Conservation (phyloP, 1,139 yeast species). For the Blastobotrys capitulatus region DNA sequence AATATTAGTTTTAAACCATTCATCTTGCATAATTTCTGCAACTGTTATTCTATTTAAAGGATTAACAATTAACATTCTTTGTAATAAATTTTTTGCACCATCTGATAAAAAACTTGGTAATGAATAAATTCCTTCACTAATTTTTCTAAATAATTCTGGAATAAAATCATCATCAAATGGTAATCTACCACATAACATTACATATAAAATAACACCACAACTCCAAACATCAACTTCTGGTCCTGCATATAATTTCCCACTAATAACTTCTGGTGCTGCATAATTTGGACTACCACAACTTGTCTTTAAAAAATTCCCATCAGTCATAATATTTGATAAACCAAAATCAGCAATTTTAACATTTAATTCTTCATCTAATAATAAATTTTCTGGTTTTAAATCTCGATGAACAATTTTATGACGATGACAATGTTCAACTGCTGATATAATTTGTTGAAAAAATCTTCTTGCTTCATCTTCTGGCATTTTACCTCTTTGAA, state of each 20-base stretch:
- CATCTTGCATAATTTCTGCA: slow-evolving; percentile 90
- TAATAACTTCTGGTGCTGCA: slow-evolving; percentile 97
- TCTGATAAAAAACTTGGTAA: slow-evolving; percentile 83
- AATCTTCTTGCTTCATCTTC: slow-evolving; percentile 93
- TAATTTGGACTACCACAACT: slow-evolving; percentile 97
- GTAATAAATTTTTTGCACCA: slow-evolving; percentile 82
- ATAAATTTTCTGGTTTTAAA: slow-evolving; percentile 87
- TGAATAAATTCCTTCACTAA: slow-evolving; percentile 90
- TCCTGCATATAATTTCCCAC: slow-evolving; percentile 95
- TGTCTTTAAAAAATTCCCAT: slow-evolving; percentile 92
- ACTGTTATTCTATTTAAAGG: slow-evolving; percentile 94
- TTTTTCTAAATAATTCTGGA: slow-evolving; percentile 92
- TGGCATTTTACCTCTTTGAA: slow-evolving; percentile 90
- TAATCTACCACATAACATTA: slow-evolving; percentile 93
- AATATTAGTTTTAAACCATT: slow-evolving; percentile 85
- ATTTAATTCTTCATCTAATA: slow-evolving; percentile 83
- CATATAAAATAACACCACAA: slow-evolving; percentile 92
- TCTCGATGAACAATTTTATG: slow-evolving; percentile 98
- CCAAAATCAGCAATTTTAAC: slow-evolving; percentile 98
- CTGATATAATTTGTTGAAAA: slow-evolving; percentile 96
- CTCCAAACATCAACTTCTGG: slow-evolving; percentile 99
- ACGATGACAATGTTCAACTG: slow-evolving; percentile 96
- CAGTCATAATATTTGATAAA: slow-evolving; percentile 93
- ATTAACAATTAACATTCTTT: slow-evolving; percentile 93
- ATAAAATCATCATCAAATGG: slow-evolving; percentile 98